These are phyloP conservation scores for Epichloe typhina DNA, from an alignment of 2,329 filamentous ascomycete genomes.

Conservation along the genomic window DNA sequence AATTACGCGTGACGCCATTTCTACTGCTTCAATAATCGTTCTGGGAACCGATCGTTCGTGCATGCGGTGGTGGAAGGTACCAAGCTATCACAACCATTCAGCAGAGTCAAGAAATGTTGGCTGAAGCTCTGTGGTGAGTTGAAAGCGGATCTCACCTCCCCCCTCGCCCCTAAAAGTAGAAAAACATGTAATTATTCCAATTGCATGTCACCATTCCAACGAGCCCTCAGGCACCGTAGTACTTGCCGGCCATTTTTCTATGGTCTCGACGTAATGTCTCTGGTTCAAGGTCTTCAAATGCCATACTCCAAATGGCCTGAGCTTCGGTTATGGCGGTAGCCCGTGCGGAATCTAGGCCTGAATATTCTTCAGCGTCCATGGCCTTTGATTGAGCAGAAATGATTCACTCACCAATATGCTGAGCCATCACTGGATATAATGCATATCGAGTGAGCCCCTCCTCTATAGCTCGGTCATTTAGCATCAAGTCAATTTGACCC, in stretches of 20 bases:
- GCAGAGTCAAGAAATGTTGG: too few species aligned
- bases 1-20: neutral
- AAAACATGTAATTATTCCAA: too few species aligned
- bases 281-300: neutral
- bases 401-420: neutral
- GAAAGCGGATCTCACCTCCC: too few species aligned
- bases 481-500: neutral
- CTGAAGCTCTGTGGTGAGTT: too few species aligned
- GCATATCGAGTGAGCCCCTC: neutral
- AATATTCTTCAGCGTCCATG: neutral
- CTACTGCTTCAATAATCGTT: conserved; percentile 1
- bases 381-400: too few species aligned
- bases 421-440: neutral
- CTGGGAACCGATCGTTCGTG: neutral
- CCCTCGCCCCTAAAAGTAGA: too few species aligned
- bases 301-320: conserved; percentile 1
- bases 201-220: neutral
- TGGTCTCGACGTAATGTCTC: neutral
- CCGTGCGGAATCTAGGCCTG: neutral
- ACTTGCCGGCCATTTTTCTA: neutral
- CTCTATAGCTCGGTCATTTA: neutral
- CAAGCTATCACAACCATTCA: neutral
- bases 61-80: neutral
- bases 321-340: neutral
- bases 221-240: neutral